Evolutionary conservation across 345 rosid species (phyloP).

Genomic region (Salix suchowensis): DNA sequence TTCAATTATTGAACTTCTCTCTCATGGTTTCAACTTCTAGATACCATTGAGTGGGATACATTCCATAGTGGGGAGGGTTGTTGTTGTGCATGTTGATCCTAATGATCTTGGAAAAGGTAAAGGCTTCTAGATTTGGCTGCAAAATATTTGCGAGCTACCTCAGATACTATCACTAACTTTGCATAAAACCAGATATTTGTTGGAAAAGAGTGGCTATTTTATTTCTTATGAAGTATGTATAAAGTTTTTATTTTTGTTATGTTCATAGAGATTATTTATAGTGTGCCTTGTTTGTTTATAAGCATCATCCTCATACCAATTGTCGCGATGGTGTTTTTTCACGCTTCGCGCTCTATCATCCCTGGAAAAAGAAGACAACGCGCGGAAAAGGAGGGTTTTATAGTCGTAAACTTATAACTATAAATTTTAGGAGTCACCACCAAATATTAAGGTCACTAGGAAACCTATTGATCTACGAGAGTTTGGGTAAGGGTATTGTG

Average conservation of each 20-base stretch:
- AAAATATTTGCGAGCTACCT: constrained; percentile 6
- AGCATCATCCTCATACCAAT: background rate
- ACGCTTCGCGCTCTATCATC: no score
- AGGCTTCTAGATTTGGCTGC: background rate
- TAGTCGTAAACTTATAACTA: no score
- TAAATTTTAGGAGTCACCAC: no score
- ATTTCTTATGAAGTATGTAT: background rate
- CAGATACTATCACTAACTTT: background rate
- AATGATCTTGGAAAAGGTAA: constrained; percentile 93
- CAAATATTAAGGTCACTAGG: no score
- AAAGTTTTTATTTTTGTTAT: background rate
- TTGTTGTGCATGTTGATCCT: constrained; percentile 82
- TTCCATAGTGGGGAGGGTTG: constrained; percentile 88
- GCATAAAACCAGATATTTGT: background rate
- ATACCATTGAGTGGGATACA: constrained; percentile 73
- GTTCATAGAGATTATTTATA: background rate
- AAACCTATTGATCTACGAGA: no score
- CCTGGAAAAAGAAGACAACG: no score
- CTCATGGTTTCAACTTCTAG: constrained; percentile 38
- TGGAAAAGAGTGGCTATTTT: background rate
- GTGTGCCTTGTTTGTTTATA: background rate
- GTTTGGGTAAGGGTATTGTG: no score
- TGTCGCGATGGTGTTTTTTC: no score
- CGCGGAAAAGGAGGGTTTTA: no score
- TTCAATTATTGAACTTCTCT: background rate